These are phyloP conservation scores for Yarrowia yakushimensis DNA, from an alignment of 805 yeast genomes.

Conservation along the genomic window DNA sequence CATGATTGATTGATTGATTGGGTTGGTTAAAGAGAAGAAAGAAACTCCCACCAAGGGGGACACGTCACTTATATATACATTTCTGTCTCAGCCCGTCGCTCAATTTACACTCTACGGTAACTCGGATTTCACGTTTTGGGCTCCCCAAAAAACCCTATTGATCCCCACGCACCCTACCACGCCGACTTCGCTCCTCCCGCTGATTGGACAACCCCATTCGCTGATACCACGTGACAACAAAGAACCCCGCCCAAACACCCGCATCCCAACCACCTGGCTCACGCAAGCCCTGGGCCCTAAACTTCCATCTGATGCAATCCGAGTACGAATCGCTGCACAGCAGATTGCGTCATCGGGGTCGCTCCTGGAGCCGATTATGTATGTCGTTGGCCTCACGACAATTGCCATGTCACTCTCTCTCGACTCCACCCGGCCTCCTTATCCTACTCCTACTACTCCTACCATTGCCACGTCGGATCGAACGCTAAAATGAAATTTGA, in stretches of 20 bases:
- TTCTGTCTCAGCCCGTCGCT: background rate
- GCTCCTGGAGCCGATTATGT: no score
- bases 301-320: background rate
- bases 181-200: constrained; percentile 18
- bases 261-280: background rate
- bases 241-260: background rate
- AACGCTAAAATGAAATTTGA: constrained; percentile 20
- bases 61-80: background rate
- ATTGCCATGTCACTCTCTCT: no score
- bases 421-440: no score
- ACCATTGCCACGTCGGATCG: background rate
- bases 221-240: constrained; percentile 21
- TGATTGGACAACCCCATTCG: constrained; percentile 1
- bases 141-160: constrained; percentile 4
- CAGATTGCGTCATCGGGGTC: background rate
- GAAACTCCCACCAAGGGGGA: background rate
- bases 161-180: constrained; percentile 3
- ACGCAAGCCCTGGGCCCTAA: background rate
- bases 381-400: no score
- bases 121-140: constrained; percentile 23
- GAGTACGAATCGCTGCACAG: background rate
- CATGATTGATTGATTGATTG: constrained; percentile 49
- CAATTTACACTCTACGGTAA: background rate
- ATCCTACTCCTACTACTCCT: no score
- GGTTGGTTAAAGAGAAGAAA: background rate